A percentile compares a stretch with the other conserved stretches of the same genome.
phyloP scores from a whole-genome alignment of 306 rosid species.

The Albizia julibrissin region DNA sequence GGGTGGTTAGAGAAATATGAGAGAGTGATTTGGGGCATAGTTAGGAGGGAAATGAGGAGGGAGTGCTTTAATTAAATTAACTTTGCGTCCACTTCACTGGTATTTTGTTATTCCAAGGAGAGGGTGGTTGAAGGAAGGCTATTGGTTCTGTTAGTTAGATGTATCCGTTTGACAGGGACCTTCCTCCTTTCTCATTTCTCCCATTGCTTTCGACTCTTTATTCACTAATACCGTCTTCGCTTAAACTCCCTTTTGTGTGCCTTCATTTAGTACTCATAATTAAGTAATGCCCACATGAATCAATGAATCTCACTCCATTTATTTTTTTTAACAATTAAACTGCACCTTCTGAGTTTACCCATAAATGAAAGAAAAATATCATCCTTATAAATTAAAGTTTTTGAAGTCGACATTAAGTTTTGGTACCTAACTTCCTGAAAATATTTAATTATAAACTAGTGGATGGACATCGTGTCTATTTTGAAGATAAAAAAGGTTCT shows the following conservation, averaged over 20 bases:
- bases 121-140: constrained; percentile 55
- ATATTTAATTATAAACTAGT: too few relatives aligned
- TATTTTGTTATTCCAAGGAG: constrained; percentile 52
- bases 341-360: too few relatives aligned
- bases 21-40: neutral
- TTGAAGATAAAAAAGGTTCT: too few relatives aligned
- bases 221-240: neutral
- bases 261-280: neutral
- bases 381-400: neutral
- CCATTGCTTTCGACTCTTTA: neutral
- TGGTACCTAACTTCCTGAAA: neutral
- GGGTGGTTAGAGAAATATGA: constrained; percentile 35
- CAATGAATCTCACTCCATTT: neutral
- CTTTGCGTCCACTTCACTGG: constrained; percentile 99
- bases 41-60: constrained; percentile 35
- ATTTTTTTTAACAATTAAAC: too few relatives aligned
- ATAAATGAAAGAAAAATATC: too few relatives aligned
- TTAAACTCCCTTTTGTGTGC: neutral
- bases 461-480: too few relatives aligned
- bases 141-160: constrained; percentile 61
- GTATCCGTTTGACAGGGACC: constrained; percentile 52
- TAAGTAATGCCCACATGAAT: neutral
- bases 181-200: constrained; percentile 45
- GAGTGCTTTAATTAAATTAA: constrained; percentile 38
- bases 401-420: neutral